These are phyloP conservation scores for Fusarium brevicatenulatum DNA, from an alignment of 2,329 filamentous ascomycete species.

Conservation along the genomic window DNA sequence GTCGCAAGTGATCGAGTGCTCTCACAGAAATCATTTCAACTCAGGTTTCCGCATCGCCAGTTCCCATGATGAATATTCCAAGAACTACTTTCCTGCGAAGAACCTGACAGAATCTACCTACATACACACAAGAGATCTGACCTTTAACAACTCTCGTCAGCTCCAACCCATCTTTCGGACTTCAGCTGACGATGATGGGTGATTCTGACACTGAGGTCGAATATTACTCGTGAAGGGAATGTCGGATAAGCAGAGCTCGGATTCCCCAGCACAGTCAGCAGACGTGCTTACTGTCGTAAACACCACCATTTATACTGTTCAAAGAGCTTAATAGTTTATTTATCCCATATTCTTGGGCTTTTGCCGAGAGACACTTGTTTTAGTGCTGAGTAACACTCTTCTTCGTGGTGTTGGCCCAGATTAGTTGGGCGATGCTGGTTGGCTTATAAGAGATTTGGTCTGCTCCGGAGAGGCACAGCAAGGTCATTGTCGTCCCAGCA, in stretches of 20 bases:
- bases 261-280: not conserved
- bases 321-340: not conserved
- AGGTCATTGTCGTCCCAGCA: not conserved
- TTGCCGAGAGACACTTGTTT: not conserved
- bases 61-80: not conserved
- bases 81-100: not conserved
- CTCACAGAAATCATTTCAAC: not conserved
- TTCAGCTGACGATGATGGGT: not conserved
- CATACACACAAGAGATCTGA: not conserved
- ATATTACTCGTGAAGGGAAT: not conserved
- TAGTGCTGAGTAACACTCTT: not conserved
- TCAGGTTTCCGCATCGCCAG: not conserved
- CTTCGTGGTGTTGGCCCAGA: not conserved
- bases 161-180: not conserved
- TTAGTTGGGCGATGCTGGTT: not conserved
- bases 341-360: not conserved
- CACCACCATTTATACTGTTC: not conserved
- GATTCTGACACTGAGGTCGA: not conserved
- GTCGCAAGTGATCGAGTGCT: not conserved
- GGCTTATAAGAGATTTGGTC: not conserved
- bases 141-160: not conserved
- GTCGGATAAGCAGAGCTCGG: not conserved
- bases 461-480: not conserved
- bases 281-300: not conserved
- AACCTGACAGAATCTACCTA: not conserved